Evolutionary conservation across 805 yeast species (phyloP).

Genomic region (Cyberlindnera suaveolens): DNA sequence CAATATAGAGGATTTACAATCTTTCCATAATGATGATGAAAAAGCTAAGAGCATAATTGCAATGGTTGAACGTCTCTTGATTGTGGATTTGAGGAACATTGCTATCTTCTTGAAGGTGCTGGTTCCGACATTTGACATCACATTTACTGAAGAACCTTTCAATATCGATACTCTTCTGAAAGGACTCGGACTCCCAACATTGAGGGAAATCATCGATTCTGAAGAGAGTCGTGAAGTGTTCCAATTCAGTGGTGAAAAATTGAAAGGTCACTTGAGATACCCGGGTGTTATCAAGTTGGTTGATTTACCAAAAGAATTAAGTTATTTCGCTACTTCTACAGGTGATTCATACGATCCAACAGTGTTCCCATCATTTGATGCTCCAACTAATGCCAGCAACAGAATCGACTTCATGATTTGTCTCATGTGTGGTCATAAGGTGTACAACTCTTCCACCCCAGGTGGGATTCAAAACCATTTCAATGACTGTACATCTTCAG

Average conservation of each 20-base stretch:
- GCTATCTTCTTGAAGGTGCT: slow-evolving; percentile 17
- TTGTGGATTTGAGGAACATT: slow-evolving; percentile 17
- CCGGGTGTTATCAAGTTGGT: slow-evolving; percentile 51
- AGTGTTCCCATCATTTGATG: slow-evolving; percentile 8
- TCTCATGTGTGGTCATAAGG: slow-evolving; percentile 38
- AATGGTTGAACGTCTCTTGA: slow-evolving; percentile 7
- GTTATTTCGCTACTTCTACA: slow-evolving; percentile 31
- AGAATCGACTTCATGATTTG: slow-evolving; percentile 41
- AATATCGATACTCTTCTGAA: slow-evolving; percentile 9
- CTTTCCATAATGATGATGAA: neutral
- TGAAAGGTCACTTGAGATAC: slow-evolving; percentile 22
- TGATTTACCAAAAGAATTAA: slow-evolving; percentile 43
- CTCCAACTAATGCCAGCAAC: slow-evolving; percentile 7
- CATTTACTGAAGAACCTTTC: slow-evolving; percentile 2
- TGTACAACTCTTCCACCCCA: slow-evolving; percentile 26
- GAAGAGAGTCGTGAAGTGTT: neutral
- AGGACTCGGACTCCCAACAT: slow-evolving; percentile 6
- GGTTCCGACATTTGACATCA: slow-evolving; percentile 11
- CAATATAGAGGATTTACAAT: neutral
- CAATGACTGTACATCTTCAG: slow-evolving; percentile 14
- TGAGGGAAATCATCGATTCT: slow-evolving; percentile 2
- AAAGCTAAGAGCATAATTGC: slow-evolving; percentile 6
- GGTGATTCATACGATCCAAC: slow-evolving; percentile 3
- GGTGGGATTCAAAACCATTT: slow-evolving; percentile 29
- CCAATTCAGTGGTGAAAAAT: neutral